A percentile compares a stretch with the other conserved stretches of the same genome.
These are phyloP conservation scores for Ophiostoma triangulosporum DNA, from an alignment of 2,329 filamentous ascomycete species.

Conservation along the genomic window DNA sequence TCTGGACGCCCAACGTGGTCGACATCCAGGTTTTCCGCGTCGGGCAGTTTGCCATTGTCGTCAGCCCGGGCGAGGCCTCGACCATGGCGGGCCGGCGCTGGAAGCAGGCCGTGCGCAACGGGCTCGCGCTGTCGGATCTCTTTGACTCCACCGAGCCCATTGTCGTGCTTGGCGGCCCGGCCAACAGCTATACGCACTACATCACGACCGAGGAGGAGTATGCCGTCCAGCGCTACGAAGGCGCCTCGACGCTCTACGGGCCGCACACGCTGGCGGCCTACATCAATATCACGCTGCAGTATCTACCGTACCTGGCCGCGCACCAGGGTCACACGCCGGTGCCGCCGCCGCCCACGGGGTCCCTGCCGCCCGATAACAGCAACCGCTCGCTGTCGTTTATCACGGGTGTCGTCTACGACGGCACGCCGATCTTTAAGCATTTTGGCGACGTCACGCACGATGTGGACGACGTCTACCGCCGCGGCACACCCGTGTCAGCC, in stretches of 20 bases:
- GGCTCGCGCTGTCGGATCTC: conserved; percentile 28
- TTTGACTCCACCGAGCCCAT: conserved; percentile 28
- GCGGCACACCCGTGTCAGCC: conserved; percentile 43
- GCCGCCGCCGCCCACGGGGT: conserved; percentile 27
- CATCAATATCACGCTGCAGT: conserved; percentile 62
- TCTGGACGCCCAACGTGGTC: conserved; percentile 84
- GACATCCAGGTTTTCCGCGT: conserved; percentile 77
- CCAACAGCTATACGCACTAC: conserved; percentile 63
- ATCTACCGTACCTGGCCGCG: conserved; percentile 49
- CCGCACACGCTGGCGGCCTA: conserved; percentile 75
- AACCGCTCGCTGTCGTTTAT: conserved; percentile 67
- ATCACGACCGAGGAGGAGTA: conserved; percentile 33
- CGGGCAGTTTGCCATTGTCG: conserved; percentile 71
- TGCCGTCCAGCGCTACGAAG: conserved; percentile 59
- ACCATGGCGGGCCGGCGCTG: conserved; percentile 88
- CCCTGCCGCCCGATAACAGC: conserved; percentile 62
- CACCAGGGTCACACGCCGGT: conserved; percentile 21
- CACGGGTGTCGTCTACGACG: conserved; percentile 61
- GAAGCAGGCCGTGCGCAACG: conserved; percentile 49
- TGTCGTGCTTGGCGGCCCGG: conserved; percentile 73
- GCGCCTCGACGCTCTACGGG: conserved; percentile 77
- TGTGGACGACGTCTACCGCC: conserved; percentile 37
- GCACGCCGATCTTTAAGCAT: conserved; percentile 44
- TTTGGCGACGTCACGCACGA: conserved; percentile 57
- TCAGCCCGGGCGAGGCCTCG: conserved; percentile 76